Evolutionary conservation across 257 asterid genomes (phyloP), one percentile per base, ranked within the genome.

Genomic region (Avicennia marina): DNA sequence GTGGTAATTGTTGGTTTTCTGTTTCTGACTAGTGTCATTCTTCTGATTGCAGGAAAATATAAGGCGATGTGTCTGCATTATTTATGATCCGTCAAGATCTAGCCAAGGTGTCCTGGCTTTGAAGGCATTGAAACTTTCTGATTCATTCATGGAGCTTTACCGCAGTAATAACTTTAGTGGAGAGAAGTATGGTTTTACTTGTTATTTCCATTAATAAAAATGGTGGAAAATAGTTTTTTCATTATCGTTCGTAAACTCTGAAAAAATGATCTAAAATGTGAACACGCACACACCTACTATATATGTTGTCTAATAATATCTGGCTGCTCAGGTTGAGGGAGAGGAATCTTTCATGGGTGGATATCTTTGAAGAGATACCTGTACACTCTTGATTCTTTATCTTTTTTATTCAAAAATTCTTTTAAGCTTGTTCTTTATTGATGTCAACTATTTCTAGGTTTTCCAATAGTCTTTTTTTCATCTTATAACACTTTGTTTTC

Each of bases 41-140:
- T 63, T 60, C 49, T 74, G 63, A 29, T 69, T 74, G 55, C 89
- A 91, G 95, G 98, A 93, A 72, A 93, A 93, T 73, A 86, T 93
- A 38, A 86, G 85, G 45, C 79, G 96, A 2, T 93, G 98, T 66
- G 97, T 93, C 18, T 89, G 98, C 80, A 86, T 93, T 54, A 89
- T 93, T 48, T 93, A 93, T 48, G 97, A 93, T 78, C 98, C 98
- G 54, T 93, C 98, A 43, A 84, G 95, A 74, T 78, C 98, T 67
- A 93, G 77, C 76, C 98, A 85, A 70, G 98, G 98, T 34, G 95
- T 93, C 72, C 79, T 89, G 39, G 98, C 97, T 45, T 63, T 93
- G 82, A 93, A 89, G 80, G 98, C 98, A 20, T 60, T 93, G 75
- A 93, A 89, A 81, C 97, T 93, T 62, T 89, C 97, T 62, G 98